Evolutionary conservation across 2,329 filamentous ascomycete species (phyloP).

Genomic region (Davidsoniella australis): DNA sequence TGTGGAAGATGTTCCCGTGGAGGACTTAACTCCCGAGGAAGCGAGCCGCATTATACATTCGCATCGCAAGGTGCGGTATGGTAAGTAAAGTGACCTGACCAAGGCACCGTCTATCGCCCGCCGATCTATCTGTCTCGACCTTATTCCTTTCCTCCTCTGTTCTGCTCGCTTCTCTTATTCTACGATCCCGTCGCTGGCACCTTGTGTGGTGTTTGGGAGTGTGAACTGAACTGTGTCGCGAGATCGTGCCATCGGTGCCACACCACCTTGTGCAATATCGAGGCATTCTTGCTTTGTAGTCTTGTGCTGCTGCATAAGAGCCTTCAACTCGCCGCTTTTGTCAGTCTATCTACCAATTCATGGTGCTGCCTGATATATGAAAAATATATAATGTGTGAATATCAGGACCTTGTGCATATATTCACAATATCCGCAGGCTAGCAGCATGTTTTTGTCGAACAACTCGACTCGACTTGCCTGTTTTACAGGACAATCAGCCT

Average conservation of each 20-base stretch:
- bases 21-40: slow-evolving; percentile 46
- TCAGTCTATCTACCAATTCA: too few relatives aligned
- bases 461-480: slow-evolving; percentile 1
- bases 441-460: neutral
- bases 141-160: neutral
- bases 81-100: slow-evolving; percentile 25
- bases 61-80: slow-evolving; percentile 51
- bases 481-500: neutral
- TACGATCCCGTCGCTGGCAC: neutral
- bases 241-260: neutral
- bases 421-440: neutral
- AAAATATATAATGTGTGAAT: too few relatives aligned
- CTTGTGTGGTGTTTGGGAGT: neutral
- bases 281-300: too few relatives aligned
- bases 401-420: neutral
- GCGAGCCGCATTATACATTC: slow-evolving; percentile 52
- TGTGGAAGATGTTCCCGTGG: slow-evolving; percentile 27
- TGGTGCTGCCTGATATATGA: too few relatives aligned
- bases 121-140: neutral
- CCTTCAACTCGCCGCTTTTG: too few relatives aligned
- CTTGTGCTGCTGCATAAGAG: too few relatives aligned
- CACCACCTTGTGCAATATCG: too few relatives aligned
- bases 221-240: neutral
- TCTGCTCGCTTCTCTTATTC: neutral
- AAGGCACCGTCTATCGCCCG: neutral